These are phyloP conservation scores for Corylus heterophylla DNA, from an alignment of 306 rosid genomes.

Conservation along the genomic window DNA sequence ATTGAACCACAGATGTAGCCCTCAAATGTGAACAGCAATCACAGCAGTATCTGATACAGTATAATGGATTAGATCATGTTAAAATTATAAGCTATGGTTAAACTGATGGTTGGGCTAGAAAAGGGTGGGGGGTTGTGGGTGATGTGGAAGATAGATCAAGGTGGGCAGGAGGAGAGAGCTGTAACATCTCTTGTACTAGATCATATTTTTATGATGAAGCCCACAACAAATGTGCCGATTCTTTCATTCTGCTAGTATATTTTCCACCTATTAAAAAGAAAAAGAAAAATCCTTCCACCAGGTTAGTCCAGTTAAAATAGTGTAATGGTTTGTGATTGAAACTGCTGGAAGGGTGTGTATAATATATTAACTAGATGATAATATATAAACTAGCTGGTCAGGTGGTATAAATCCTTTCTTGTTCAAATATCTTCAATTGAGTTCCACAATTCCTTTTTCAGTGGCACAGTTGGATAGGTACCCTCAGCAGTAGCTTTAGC, in stretches of 20 bases:
- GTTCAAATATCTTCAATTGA: neutral
- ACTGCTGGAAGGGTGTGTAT: neutral
- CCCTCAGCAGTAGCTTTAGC: too few relatives aligned
- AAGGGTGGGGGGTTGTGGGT: neutral
- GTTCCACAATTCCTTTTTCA: neutral
- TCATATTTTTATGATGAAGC: neutral
- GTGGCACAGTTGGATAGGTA: too few relatives aligned
- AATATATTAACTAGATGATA: too few relatives aligned
- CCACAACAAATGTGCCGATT: neutral
- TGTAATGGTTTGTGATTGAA: neutral
- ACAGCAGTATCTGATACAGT: neutral
- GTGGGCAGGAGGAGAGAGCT: neutral
- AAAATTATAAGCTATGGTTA: neutral
- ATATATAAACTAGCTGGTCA: too few relatives aligned
- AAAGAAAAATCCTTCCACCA: neutral
- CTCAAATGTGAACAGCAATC: neutral
- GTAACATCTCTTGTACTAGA: neutral
- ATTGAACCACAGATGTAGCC: neutral
- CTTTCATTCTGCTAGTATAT: neutral
- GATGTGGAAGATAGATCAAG: neutral
- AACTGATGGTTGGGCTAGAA: neutral
- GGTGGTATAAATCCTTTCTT: neutral
- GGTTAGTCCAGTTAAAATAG: neutral
- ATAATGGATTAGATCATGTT: neutral
- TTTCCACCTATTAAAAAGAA: neutral